Evolutionary conservation across 192 early-diverging fungal genomes (phyloP), one percentile per base, ranked within the genome.

Genomic region (Haplosporangium gracile): DNA sequence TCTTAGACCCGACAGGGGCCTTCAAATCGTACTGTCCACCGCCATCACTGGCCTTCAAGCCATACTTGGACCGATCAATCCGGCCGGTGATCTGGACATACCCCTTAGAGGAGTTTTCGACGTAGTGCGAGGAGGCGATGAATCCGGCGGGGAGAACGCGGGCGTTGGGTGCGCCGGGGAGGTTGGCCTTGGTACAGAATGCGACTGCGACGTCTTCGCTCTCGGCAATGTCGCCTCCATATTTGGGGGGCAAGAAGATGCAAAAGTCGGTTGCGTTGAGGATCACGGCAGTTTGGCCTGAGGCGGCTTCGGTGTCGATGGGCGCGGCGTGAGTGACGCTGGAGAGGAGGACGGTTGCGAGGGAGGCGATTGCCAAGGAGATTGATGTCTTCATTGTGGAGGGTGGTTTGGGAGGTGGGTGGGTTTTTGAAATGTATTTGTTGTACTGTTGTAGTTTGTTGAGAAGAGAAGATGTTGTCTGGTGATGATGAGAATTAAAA

Each of bases 21-120:
- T 70, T 68, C 10, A 29, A 6, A 47, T 57, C 74, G 36, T 87
- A 87, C 74, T 90, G 90, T 69, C 91, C 91, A 26, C 91, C 91
- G 24, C 91, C 91, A 20, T 84, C 87, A 39, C 89, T 89, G 45
- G 45, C 74, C 15, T 51, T 22, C 24, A 90, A 53, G 11, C 81
- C 80, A n/a, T 79, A 89, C 47, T 82, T 83, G 5, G 65, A 26
- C 34, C 71, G 63, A 74, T 92, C 82, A 13, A 92, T 90, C 18
- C 79, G 79, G 13, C 91, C 91, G 2, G 91, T 92, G n/a, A 90
- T 70, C 77, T 92, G 91, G 11, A 92, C 90, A 34, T 89, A 92
- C 0, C n/a, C 74, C 22, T 77, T 72, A 11, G 51, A 74, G 0
- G 73, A 22, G 40, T 75, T 82, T 2, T 9, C 13, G 24, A 78